Conservation (phyloP, 1,284 basidiomycete species). For the Cutaneotrichosporon cyanovorans region DNA sequence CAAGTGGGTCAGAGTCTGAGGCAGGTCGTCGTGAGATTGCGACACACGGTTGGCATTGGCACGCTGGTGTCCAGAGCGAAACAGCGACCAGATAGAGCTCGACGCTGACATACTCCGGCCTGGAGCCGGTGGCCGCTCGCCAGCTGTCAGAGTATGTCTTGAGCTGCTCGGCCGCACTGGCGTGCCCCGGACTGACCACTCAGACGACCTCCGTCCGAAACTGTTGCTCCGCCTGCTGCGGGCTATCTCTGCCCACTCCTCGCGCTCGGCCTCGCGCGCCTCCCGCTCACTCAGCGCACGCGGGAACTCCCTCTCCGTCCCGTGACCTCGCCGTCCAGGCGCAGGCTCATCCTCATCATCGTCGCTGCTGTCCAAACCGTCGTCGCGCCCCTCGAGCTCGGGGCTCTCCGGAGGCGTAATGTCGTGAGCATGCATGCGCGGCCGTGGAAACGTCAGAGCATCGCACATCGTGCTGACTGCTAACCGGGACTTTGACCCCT, state of each 20-base stretch:
- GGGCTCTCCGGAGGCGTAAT: conserved; percentile 35
- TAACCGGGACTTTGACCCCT: conserved; percentile 13
- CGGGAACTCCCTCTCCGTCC: no score
- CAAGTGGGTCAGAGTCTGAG: neutral
- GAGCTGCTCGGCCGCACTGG: conserved; percentile 2
- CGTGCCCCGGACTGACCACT: conserved; percentile 2
- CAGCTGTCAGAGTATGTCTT: neutral
- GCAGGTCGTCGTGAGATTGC: conserved; percentile 4
- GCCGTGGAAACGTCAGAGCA: conserved; percentile 33
- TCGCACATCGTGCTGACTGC: conserved; percentile 31
- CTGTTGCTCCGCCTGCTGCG: conserved; percentile 1
- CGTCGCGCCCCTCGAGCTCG: conserved; percentile 6
- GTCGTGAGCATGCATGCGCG: conserved; percentile 30
- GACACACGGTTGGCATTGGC: neutral
- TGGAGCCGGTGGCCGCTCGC: neutral
- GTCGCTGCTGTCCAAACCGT: no score
- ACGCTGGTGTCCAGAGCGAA: neutral
- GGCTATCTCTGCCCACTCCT: conserved; percentile 13
- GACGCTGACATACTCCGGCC: conserved; percentile 9
- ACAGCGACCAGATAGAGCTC: conserved; percentile 9
- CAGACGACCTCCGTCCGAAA: neutral
- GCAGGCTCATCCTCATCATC: no score
- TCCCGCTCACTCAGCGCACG: conserved; percentile 7
- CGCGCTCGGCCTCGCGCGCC: conserved; percentile 14
- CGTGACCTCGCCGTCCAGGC: conserved; percentile 2